phyloP scores from a whole-genome alignment of 352 stramenopile genomes.

The Plasmopara viticola region DNA sequence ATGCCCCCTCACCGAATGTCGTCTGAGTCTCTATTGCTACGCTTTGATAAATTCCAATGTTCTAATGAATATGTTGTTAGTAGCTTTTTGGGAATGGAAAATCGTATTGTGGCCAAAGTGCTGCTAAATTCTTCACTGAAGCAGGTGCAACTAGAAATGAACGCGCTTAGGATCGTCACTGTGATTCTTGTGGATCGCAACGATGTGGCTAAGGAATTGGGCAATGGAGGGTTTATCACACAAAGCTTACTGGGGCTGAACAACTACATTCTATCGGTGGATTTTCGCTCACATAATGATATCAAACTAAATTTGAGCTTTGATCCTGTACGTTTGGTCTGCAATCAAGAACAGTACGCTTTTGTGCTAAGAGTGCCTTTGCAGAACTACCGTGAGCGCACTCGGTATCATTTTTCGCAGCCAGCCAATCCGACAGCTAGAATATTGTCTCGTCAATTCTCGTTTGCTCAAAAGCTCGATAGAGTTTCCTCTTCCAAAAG shows the following conservation, averaged over 20 bases:
- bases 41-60: constrained; percentile 55
- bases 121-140: constrained; percentile 78
- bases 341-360: constrained; percentile 77
- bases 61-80: constrained; percentile 61
- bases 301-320: constrained; percentile 51
- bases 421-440: constrained; percentile 10
- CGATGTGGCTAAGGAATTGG: constrained; percentile 23
- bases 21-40: constrained; percentile 61
- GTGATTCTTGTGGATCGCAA: constrained; percentile 58
- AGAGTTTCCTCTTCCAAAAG: constrained; percentile 21
- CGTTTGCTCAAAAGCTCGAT: constrained; percentile 21
- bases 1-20: constrained; percentile 79
- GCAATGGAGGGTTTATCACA: constrained; percentile 35
- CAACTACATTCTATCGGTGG: constrained; percentile 42
- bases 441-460: constrained; percentile 22
- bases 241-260: constrained; percentile 75
- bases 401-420: constrained; percentile 37
- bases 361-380: constrained; percentile 70
- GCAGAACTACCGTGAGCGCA: constrained; percentile 67
- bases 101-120: constrained; percentile 76
- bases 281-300: constrained; percentile 55
- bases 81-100: constrained; percentile 59
- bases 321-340: constrained; percentile 65
- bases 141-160: constrained; percentile 59
- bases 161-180: constrained; percentile 65